Base-by-base conservation (phyloP, 768 basidiomycete species). In the Wakefieldia striispora region DNA sequence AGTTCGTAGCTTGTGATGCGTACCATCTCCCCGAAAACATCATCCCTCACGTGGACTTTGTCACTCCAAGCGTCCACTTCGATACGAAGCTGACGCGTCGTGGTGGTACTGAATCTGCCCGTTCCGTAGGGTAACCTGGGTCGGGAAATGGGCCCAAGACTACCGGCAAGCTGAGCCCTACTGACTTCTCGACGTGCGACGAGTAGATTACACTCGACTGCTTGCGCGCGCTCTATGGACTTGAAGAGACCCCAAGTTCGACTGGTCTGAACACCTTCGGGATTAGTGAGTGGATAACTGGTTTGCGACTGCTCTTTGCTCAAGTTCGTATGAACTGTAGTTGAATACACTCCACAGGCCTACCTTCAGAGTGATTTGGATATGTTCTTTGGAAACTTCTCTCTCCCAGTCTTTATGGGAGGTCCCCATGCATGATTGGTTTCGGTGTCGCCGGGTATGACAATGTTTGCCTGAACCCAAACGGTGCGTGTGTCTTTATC, bases 61-160 rank as follows among this genome's bases (percentile, higher is more conserved):
- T 69, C 36, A 66, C 57, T 0, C 67, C 67, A 10, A 65, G 66
- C 10, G 58, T 70, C 1, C 60, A 70, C 57, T 72, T 72, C 21
- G 63, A 68, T 44, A 45, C 51, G 11, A 59, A 53, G 47, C 27
- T 62, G 47, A 47, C 53, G 26, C 52, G 57, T 50, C 54, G 63
- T 42, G 39, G 13, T 37, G 36, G 40, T n/a, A 24, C 19, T 4
- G 41, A 59, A 17, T 56, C 59, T 16, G 42, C 55, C 11, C 45
- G 37, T 10, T 38, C 47, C 2, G 35, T 65, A 13, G 58, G 65
- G 29, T 47, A 47, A 8, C 65, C 58, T 12, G 47, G 49, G 33
- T n/a, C 10, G 6, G 40, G 46, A 20, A 26, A 17, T 26, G 55
- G 55, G 7, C 66, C 66, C 0, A 63, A 68, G 49, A 61, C 58